Base-by-base conservation (phyloP, 2,329 filamentous ascomycete species). In the Verticillium longisporum region DNA sequence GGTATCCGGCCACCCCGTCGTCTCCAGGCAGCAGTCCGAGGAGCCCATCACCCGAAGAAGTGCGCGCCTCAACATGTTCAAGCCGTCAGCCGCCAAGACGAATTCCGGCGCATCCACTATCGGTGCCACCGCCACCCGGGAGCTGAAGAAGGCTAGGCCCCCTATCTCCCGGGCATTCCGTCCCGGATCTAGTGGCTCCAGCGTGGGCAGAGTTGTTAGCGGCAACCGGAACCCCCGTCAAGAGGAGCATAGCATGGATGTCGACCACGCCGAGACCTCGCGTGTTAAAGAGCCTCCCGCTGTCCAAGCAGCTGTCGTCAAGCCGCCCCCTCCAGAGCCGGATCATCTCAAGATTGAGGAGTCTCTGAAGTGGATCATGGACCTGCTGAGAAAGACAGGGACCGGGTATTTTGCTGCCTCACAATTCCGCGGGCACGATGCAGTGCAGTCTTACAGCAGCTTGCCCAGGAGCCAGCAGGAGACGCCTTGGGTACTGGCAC, bases 401-500 rank as follows among this genome's bases (percentile, higher is more conserved):
- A 85, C 83, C 33, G 94, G 90, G 0, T 96, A 94, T 73, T 88
- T 89, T 67, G 83, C 88, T 6, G 79, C 96, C 56, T 88, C 88
- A 14, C 89, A 88, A 57, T 99, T 92, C 71, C 88, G 89, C 67
- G 91, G 91, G 66, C 79, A 85, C 26, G 88, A 95, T 62, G 90
- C 95, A 2, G 77, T 97, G 56, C 84, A 90, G 63, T 81, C 86
- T 3, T 92, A 94, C 71, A 83, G 83, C 62, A 82, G 86, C 0
- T 78, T 99, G 21, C 88, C 91, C 1, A 78, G 84, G 34, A 77
- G 81, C 5, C 94, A 98, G 69, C 87, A 91, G 67, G 92, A 97
- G 64, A 97, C 94, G 1, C 91, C 95, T 1, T 98, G 92, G 91
- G 92, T 97, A 14, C 81, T 97, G 61, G 88, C 92, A 6, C 92